These are phyloP conservation scores for Zygoascus hellenicus DNA, from an alignment of 1,139 yeast genomes.

Conservation along the genomic window DNA sequence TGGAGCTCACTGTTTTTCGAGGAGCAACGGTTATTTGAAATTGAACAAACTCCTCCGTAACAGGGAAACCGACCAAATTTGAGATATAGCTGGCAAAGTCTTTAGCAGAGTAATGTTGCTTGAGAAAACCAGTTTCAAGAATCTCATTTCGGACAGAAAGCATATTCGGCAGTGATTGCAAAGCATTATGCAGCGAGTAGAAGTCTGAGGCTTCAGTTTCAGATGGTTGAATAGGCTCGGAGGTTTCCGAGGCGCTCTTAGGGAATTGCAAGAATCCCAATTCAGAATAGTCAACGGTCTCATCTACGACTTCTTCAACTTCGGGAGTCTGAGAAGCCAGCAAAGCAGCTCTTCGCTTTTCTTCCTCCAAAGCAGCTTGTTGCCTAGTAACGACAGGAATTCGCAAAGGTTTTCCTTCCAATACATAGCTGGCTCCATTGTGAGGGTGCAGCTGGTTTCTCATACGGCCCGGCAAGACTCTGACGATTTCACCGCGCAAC, in stretches of 20 bases:
- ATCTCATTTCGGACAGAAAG: constrained; percentile 16
- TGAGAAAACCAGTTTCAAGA: constrained; percentile 19
- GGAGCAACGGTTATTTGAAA: constrained; percentile 5
- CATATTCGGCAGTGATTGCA: constrained; percentile 24
- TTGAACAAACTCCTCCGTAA: constrained; percentile 10
- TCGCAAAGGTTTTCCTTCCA: constrained; percentile 48
- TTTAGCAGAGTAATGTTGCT: constrained; percentile 13
- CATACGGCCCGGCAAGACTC: constrained; percentile 81
- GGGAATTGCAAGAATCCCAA: constrained; percentile 14
- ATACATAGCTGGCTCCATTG: constrained; percentile 68
- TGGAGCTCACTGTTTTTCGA: neutral
- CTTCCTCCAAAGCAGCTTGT: constrained; percentile 11
- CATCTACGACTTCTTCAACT: neutral
- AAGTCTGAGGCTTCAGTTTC: constrained; percentile 9
- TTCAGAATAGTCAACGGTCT: constrained; percentile 10
- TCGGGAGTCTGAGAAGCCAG: constrained; percentile 10
- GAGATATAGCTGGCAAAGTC: constrained; percentile 20
- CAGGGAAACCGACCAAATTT: constrained; percentile 18
- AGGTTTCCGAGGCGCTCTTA: constrained; percentile 12
- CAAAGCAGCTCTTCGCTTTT: constrained; percentile 11
- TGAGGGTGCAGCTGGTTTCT: constrained; percentile 64
- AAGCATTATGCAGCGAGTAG: constrained; percentile 20
- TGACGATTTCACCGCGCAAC: constrained; percentile 62
- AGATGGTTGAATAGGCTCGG: constrained; percentile 10
- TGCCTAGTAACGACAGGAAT: constrained; percentile 43